These are phyloP conservation scores for Botryosphaeria dothidea DNA, from an alignment of 2,329 filamentous ascomycete genomes.

Conservation along the genomic window DNA sequence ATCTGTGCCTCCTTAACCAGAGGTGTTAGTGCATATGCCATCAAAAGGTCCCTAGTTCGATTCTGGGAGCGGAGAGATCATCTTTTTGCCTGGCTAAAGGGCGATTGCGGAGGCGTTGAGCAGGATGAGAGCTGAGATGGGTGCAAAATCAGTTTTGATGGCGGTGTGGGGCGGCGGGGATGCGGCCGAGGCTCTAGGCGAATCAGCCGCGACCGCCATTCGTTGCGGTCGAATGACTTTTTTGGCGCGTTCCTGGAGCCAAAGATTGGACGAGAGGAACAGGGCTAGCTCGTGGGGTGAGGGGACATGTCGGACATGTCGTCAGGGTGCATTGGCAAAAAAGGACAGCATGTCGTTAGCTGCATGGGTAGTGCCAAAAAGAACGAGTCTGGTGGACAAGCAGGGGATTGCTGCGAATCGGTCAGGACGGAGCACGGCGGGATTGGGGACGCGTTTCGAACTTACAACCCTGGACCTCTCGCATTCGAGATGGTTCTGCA, in stretches of 20 bases:
- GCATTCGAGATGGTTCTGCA: conserved; percentile 11
- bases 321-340: conserved; percentile 3
- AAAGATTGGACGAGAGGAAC: conserved; percentile 1
- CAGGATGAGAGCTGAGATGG: neutral
- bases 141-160: neutral
- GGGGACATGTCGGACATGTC: conserved; percentile 2
- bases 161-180: conserved; percentile 3
- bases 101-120: too few relatives aligned
- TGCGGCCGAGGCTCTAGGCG: neutral
- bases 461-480: conserved; percentile 18
- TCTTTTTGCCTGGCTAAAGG: neutral
- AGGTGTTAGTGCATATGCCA: conserved; percentile 26
- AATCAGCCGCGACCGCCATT: neutral
- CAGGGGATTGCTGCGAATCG: neutral
- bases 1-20: too few relatives aligned
- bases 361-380: neutral
- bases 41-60: conserved; percentile 34
- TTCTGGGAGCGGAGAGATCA: conserved; percentile 34
- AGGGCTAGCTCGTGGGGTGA: neutral
- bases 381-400: neutral
- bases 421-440: neutral
- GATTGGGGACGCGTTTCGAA: neutral
- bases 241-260: neutral
- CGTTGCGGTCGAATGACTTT: neutral
- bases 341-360: neutral